Base-by-base conservation (phyloP, 2,329 filamentous ascomycete species). In the Beauveria bassiana region DNA sequence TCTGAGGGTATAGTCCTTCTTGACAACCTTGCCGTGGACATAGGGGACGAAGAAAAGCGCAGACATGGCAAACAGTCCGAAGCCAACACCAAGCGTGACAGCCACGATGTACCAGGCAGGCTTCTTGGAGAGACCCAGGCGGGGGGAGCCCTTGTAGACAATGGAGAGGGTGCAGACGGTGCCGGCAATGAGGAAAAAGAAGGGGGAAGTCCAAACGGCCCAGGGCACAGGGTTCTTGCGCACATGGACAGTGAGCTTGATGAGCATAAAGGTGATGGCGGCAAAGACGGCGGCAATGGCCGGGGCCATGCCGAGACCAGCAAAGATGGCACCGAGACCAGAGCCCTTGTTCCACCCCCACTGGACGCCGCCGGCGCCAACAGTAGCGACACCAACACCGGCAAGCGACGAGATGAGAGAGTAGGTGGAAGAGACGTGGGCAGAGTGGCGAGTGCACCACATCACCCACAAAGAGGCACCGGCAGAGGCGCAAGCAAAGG, bases 121-220 rank as follows among this genome's bases (percentile, higher is more conserved):
- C 78, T 87, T 88, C 74, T 87, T 83, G 76, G 76, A 79, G 31
- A 90, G 77, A 24, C 81, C 80, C 34, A 90, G 81, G 63, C 79
- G 86, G 26, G 89, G 88, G 10, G 88, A 90, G 38, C 89, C 89
- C 80, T 92, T 91, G 82, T 90, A 91, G 67, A 92, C 88, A 68
- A 93, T 86, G 49, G 87, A 90, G 5, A 93, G 79, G 0, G 88
- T 89, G 76, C 88, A 90, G 68, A 92, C 76, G 62, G 87, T 90
- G 61, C 81, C 87, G 61, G 89, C 87, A 63, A 92, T 83, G 61
- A 91, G 83, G 81, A 92, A 92, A 77, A 87, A 92, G 75, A 89
- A 84, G 10, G 89, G 89, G 1, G 87, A 86, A 57, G 82, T 87
- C 75, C 80, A 91, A 60, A 92, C 82, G 28, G 88, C 88, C 87